Conservation (phyloP, 1,139 yeast genomes). For the Hyphopichia wangnamkhiaoensis region DNA sequence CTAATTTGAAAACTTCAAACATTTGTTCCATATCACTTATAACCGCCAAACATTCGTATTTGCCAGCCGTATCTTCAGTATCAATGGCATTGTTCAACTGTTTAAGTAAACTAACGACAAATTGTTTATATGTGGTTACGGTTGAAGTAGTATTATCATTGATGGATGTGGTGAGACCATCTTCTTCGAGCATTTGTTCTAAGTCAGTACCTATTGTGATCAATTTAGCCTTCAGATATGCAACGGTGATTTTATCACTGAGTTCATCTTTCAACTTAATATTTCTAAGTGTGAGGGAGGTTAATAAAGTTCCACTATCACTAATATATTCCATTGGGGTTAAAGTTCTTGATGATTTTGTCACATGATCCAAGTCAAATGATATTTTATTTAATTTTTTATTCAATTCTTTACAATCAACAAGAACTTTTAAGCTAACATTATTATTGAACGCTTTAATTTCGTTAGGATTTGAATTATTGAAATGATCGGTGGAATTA, state of each 20-base stretch:
- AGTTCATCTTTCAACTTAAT: conserved; percentile 51
- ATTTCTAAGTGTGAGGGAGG: conserved; percentile 49
- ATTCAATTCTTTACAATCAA: conserved; percentile 50
- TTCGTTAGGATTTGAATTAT: conserved; percentile 24
- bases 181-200: conserved; percentile 39
- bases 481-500: conserved; percentile 44
- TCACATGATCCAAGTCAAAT: conserved; percentile 47
- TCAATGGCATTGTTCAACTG: conserved; percentile 55
- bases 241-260: conserved; percentile 51
- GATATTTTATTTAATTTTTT: conserved; percentile 41
- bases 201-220: conserved; percentile 57
- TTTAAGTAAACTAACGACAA: conserved; percentile 50
- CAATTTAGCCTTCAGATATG: conserved; percentile 57
- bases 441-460: conserved; percentile 47
- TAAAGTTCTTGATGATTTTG: conserved; percentile 41
- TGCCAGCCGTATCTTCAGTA: conserved; percentile 48
- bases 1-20: conserved; percentile 53
- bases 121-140: conserved; percentile 49
- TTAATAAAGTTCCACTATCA: conserved; percentile 59
- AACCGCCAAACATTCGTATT: conserved; percentile 60
- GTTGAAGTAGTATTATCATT: conserved; percentile 27
- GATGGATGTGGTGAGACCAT: conserved; percentile 4
- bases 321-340: conserved; percentile 50
- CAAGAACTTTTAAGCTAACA: conserved; percentile 50
- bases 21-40: conserved; percentile 62